phyloP scores from a whole-genome alignment of 208 protist genomes.

The Acanthamoeba sp. region DNA sequence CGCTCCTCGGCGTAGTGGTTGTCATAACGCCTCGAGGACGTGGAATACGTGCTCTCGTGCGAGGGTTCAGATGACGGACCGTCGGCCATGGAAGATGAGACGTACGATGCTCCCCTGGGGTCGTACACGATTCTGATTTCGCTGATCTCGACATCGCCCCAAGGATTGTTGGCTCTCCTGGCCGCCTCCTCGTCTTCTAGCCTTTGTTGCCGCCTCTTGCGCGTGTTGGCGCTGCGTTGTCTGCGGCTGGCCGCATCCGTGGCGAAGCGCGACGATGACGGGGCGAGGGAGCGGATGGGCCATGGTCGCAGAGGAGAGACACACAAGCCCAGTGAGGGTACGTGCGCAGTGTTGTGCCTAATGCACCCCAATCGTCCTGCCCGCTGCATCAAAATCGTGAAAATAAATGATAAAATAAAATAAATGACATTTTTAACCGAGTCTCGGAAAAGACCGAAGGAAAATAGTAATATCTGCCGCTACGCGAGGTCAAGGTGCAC shows the following conservation, averaged over 20 bases:
- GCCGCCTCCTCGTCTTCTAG: background rate
- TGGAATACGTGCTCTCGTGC: background rate
- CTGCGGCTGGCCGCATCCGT: background rate
- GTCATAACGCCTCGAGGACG: background rate
- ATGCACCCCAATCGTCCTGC: too few species aligned
- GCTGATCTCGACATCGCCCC: background rate
- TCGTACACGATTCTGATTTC: constrained; percentile 41
- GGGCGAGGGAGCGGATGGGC: too few species aligned
- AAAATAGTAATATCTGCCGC: too few species aligned
- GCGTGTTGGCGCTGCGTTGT: background rate
- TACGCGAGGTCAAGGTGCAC: too few species aligned
- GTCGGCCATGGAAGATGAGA: background rate
- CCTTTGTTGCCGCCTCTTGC: background rate
- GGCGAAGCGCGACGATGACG: background rate
- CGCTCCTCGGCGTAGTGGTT: background rate
- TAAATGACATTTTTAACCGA: too few species aligned
- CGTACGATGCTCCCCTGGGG: background rate
- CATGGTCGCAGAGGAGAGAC: too few species aligned
- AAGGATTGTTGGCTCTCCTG: background rate
- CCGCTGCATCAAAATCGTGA: too few species aligned
- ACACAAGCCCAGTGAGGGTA: too few species aligned
- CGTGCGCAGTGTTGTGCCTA: too few species aligned
- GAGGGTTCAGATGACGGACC: too few species aligned
- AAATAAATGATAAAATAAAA: too few species aligned
- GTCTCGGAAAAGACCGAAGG: too few species aligned